These are phyloP conservation scores for Trametes cubensis DNA, from an alignment of 768 basidiomycete species.

Conservation along the genomic window DNA sequence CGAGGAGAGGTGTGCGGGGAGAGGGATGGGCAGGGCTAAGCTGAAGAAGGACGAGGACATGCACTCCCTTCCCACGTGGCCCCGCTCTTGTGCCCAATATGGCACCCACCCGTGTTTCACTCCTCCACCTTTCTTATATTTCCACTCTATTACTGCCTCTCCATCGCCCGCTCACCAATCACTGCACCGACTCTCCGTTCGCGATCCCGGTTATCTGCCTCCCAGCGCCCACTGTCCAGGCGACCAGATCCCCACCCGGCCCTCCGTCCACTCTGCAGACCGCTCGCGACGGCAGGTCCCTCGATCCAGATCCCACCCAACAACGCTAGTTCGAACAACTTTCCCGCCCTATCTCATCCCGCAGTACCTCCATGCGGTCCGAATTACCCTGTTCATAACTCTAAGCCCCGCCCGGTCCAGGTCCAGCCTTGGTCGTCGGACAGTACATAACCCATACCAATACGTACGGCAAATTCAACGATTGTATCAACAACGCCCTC, in stretches of 20 bases:
- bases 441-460: too few relatives aligned
- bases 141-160: too few relatives aligned
- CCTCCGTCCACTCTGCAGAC: neutral
- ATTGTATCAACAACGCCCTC: too few relatives aligned
- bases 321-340: too few relatives aligned
- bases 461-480: too few relatives aligned
- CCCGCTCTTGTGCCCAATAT: conserved; percentile 25
- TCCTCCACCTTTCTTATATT: conserved; percentile 8
- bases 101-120: conserved; percentile 15
- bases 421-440: too few relatives aligned
- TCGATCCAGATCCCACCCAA: conserved; percentile 3
- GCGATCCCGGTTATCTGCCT: neutral
- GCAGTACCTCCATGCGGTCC: too few relatives aligned
- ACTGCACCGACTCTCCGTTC: neutral
- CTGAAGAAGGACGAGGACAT: conserved; percentile 5
- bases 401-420: too few relatives aligned
- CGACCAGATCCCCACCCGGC: neutral
- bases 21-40: neutral
- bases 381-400: too few relatives aligned
- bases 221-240: conserved; percentile 1
- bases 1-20: neutral
- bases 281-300: neutral
- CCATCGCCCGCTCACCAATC: too few relatives aligned
- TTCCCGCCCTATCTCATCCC: too few relatives aligned
- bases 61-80: conserved; percentile 17